These are phyloP conservation scores for Populus ilicifolia DNA, from an alignment of 345 rosid genomes.

Conservation along the genomic window DNA sequence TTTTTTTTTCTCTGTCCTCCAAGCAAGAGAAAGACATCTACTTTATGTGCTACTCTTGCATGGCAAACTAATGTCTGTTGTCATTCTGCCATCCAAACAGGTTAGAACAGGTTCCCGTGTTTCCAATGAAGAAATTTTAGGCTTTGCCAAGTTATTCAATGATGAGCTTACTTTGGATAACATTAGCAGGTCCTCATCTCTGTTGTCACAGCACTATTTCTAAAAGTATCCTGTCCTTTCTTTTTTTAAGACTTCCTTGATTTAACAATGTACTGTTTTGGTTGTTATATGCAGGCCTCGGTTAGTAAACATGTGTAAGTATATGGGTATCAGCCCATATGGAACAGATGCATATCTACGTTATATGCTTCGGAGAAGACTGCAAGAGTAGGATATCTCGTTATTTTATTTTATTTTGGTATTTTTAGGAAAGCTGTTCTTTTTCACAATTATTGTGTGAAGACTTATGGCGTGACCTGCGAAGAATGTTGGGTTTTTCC, in stretches of 20 bases:
- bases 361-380: conserved; percentile 83
- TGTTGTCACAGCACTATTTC: conserved; percentile 5
- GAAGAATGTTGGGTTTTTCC: neutral
- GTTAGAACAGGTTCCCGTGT: conserved; percentile 87
- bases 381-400: conserved; percentile 65
- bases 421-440: neutral
- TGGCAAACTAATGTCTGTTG: neutral
- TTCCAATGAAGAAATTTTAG: conserved; percentile 92
- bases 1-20: neutral
- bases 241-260: neutral
- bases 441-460: neutral
- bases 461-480: neutral
- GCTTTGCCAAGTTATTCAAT: conserved; percentile 90
- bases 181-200: conserved; percentile 69
- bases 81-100: conserved; percentile 40
- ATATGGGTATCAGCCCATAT: conserved; percentile 92
- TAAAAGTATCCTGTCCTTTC: neutral
- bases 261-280: neutral
- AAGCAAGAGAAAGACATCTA: neutral
- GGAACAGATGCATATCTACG: conserved; percentile 97
- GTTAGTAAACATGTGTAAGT: conserved; percentile 92
- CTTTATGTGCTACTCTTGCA: too few relatives aligned
- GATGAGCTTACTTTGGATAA: conserved; percentile 96
- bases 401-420: neutral
- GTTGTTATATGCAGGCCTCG: conserved; percentile 66